phyloP scores from a whole-genome alignment of 495 filamentous ascomycete species.

The Neurospora sp. region DNA sequence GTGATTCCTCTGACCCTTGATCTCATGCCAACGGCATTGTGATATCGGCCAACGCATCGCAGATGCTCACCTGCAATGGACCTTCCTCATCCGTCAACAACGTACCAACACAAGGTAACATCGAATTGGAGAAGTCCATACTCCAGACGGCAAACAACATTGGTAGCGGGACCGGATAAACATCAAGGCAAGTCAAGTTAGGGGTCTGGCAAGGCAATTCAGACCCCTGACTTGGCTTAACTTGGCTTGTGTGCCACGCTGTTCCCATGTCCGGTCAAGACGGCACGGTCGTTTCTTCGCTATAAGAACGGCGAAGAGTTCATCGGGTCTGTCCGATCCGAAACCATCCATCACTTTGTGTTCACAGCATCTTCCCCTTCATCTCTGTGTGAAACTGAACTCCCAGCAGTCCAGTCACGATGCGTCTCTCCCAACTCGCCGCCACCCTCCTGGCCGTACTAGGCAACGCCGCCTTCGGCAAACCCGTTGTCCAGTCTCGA shows the following conservation, averaged over 20 bases:
- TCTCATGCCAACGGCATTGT: neutral
- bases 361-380: neutral
- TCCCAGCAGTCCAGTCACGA: constrained; percentile 1
- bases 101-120: neutral
- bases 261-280: neutral
- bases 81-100: neutral
- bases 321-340: neutral
- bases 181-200: neutral
- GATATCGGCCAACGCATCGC: neutral
- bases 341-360: too few species aligned
- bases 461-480: constrained; percentile 7
- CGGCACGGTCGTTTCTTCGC: neutral
- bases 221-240: too few species aligned
- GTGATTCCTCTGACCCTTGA: neutral
- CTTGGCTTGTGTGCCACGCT: neutral
- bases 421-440: constrained; percentile 23
- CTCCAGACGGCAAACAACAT: neutral
- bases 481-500: constrained; percentile 10
- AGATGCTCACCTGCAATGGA: neutral
- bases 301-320: neutral
- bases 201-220: too few species aligned
- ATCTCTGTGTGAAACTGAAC: neutral
- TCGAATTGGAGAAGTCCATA: neutral
- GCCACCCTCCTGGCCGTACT: constrained; percentile 16
- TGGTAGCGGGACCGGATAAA: neutral